Evolutionary conservation across 805 yeast species (phyloP), one percentile per base, ranked within the genome.

Genomic region (Grigorovia yakushimaensis): DNA sequence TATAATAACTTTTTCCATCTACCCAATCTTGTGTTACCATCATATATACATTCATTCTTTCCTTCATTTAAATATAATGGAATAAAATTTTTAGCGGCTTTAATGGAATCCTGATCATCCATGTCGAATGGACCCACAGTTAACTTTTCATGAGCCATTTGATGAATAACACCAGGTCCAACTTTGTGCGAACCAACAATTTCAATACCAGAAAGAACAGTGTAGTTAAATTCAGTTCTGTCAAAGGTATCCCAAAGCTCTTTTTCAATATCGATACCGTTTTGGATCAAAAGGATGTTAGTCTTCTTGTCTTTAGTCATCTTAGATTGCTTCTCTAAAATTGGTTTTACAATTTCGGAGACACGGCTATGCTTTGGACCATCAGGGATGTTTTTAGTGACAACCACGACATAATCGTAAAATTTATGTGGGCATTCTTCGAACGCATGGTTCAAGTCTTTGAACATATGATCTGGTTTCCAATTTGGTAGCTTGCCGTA

Each of bases 371-470:
- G 39, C 9, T 41, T 33, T 2, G 67, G 62, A 8, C 83, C 71
- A 57, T 84, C 91, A 5, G 89, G 88, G 35, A 80, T 72, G 56
- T 78, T 81, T 57, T 84, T 84, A 42, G 85, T 79, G 41, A 83
- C 68, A 17, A 84, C 77, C 1, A 83, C 71, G 21, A 81, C 71
- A 56, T 67, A 83, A 56, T 84, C 88, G 57, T 66, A 82, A 22
- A 62, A 64, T 3, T 35, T 51, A 2, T 9, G 22, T 30, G 44
- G 44, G 0, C 47, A 83, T 56, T 60, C 55, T 13, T 58, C 55
- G 8, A 71, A 66, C 1, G 82, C 82, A 7, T 70, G 76, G 2
- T 73, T 72, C 0, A 76, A 69, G 20, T 69, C 61, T 15, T 66
- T 71, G 49, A 50, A 74, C 36, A 68, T 68, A 52, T 76, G 74